A percentile compares a stretch with the other conserved stretches of the same genome.
Conservation (phyloP, 495 filamentous ascomycete species). For the Penicillium mononematosum region DNA sequence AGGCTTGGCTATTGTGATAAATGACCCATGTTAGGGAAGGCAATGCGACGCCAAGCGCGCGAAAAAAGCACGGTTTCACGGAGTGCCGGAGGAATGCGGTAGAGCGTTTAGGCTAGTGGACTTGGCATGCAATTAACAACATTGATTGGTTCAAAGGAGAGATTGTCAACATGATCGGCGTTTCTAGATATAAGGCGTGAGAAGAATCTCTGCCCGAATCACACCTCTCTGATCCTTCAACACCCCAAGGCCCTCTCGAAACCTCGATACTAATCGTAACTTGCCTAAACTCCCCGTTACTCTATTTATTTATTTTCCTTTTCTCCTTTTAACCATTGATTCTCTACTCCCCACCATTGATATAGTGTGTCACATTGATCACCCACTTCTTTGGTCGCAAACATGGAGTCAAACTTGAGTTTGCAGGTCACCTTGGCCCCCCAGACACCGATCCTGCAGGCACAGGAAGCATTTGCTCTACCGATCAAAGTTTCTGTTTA, state of each 20-base stretch:
- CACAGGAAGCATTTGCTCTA: conserved; percentile 18
- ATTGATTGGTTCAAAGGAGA: conserved; percentile 1
- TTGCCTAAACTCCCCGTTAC: not conserved
- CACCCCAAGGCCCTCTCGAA: not conserved
- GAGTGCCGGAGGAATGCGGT: conserved; percentile 3
- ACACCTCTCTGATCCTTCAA: too few species aligned
- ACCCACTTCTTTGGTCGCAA: not conserved
- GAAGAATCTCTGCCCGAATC: not conserved
- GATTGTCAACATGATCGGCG: not conserved
- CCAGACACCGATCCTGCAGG: conserved; percentile 13
- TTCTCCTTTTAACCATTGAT: too few species aligned
- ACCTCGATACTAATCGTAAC: not conserved
- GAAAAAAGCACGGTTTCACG: conserved; percentile 16
- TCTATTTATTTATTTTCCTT: not conserved
- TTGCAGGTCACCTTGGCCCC: conserved; percentile 26
- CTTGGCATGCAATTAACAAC: conserved; percentile 1
- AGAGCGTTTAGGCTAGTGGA: not conserved
- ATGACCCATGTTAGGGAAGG: not conserved
- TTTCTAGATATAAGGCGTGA: conserved; percentile 2
- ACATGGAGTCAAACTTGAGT: conserved; percentile 13
- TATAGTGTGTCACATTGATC: not conserved
- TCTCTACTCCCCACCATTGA: too few species aligned
- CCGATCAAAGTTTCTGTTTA: conserved; percentile 38
- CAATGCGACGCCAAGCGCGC: conserved; percentile 4
- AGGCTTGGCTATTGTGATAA: not conserved